Evolutionary conservation across 441 rosid genomes (phyloP), one percentile per base, ranked within the genome.

Genomic region (Erodium moschatum): DNA sequence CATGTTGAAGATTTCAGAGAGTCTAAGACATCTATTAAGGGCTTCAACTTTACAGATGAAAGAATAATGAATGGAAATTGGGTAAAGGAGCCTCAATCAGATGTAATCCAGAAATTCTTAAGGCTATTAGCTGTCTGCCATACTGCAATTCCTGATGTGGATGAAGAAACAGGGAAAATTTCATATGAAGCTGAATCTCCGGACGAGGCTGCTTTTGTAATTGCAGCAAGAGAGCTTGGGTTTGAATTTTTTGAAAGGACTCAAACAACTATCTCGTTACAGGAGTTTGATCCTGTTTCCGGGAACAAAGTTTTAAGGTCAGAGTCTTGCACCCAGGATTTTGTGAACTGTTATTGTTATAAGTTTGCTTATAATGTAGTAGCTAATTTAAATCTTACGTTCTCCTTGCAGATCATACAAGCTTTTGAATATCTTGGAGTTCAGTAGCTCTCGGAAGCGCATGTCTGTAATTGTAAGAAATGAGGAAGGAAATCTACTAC

Each of bases 161-260:
- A 88, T 73, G 97, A 87, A 84, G 92, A 83, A 73, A 80, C 84
- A 56, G 88, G 85, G 67, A 78, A 66, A 66, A 76, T 82, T 67
- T 77, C 92, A n/a, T 94, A 94, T 69, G 99, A 94, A 84, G 99
- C 99, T 20, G 99, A 94, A 71, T 94, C 99, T 60, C 99, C 99
- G 1, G 97, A 94, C 69, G 99, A 94, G 81, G 97, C 97, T 64
- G 97, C 97, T 19, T 94, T 94, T 65, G 93, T 91, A 61, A 85
- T 91, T 81, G 98, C 96, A 16, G 97, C 98, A 15, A 84, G 91
- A 73, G 97, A 94, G 77, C 85, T 94, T 70, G 99, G 97, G 33
- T 94, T 94, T 79, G 89, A 85, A 75, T 91, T 91, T 74, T 89
- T 67, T 64, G 78, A 84, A 52, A 85, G 97, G 78, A 86, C 96